Percentiles rank a stretch among this genome's conserved stretches.
phyloP scores from a whole-genome alignment of 495 filamentous ascomycete species.

The Penicillium alfredii region DNA sequence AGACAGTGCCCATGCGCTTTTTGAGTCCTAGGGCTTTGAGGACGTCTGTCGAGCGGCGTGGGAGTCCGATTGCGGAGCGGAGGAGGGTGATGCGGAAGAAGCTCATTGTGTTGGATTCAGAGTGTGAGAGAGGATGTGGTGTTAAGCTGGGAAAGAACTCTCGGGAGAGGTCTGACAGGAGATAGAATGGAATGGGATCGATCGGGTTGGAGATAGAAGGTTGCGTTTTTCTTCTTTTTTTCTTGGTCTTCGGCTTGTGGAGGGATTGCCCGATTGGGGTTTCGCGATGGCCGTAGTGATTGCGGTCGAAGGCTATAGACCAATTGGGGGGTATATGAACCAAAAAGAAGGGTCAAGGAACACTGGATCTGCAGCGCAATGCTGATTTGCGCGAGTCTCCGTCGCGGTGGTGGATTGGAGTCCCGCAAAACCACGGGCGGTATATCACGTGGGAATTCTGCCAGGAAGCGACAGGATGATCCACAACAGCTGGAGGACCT shows the following conservation, averaged over 20 bases:
- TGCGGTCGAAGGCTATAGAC: no score
- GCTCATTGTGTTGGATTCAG: constrained; percentile 53
- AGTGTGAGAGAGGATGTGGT: constrained; percentile 1
- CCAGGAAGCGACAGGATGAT: no score
- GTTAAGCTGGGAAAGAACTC: background rate
- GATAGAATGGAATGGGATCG: background rate
- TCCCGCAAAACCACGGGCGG: constrained; percentile 21
- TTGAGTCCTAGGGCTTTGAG: constrained; percentile 85
- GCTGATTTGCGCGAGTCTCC: constrained; percentile 1
- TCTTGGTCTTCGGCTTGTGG: no score
- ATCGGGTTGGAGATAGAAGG: no score
- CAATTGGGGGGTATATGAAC: no score
- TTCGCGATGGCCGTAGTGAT: no score
- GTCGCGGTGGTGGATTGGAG: constrained; percentile 1
- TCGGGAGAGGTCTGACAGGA: background rate
- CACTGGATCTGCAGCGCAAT: no score
- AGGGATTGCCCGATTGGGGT: no score
- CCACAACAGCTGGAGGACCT: no score
- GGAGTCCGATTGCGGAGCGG: constrained; percentile 89
- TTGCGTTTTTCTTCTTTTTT: no score
- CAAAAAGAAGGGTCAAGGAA: no score
- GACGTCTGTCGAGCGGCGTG: constrained; percentile 71
- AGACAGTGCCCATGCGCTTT: constrained; percentile 83
- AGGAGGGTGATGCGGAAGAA: constrained; percentile 95
- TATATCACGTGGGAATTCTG: constrained; percentile 25